Percentiles rank a stretch among this genome's conserved stretches.
Evolutionary conservation across 2,329 filamentous ascomycete genomes (phyloP).

Genomic region (Leptographium lundbergii): DNA sequence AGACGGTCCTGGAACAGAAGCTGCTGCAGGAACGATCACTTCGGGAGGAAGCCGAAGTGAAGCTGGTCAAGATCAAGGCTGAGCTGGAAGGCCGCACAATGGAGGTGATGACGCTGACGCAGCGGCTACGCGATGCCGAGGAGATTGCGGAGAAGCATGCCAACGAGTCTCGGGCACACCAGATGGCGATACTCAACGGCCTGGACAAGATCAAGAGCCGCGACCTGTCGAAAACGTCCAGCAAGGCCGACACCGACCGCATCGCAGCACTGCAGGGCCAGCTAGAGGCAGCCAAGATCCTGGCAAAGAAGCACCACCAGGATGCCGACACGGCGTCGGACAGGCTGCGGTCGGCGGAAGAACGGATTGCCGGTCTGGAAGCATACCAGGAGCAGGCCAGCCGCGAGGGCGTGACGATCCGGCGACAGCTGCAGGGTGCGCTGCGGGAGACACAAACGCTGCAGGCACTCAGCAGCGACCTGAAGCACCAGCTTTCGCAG

Average conservation of each 20-base stretch:
- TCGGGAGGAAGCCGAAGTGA: conserved; percentile 62
- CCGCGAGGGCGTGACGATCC: conserved; percentile 77
- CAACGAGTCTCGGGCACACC: conserved; percentile 75
- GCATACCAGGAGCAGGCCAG: conserved; percentile 96
- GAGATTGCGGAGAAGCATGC: conserved; percentile 80
- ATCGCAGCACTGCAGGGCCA: conserved; percentile 66
- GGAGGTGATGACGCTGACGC: conserved; percentile 62
- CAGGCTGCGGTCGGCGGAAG: conserved; percentile 83
- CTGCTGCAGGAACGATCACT: conserved; percentile 71
- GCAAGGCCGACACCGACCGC: conserved; percentile 48
- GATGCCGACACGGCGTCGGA: conserved; percentile 80
- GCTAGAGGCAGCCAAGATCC: conserved; percentile 59
- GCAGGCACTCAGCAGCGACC: conserved; percentile 66
- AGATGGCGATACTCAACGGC: conserved; percentile 68
- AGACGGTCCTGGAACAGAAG: conserved; percentile 62
- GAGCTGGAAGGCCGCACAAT: conserved; percentile 72
- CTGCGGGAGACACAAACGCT: conserved; percentile 75
- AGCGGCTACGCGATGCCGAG: conserved; percentile 72
- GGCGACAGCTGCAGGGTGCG: conserved; percentile 76
- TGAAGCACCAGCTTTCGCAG: conserved; percentile 70
- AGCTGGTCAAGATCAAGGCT: conserved; percentile 60
- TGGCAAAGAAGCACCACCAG: conserved; percentile 80
- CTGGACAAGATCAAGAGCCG: conserved; percentile 59
- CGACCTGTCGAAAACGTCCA: conserved; percentile 28
- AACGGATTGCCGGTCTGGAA: conserved; percentile 90